A percentile compares a stretch with the other conserved stretches of the same genome.
phyloP scores from a whole-genome alignment of 2,329 filamentous ascomycete genomes.

The Fusarium incarnatum region DNA sequence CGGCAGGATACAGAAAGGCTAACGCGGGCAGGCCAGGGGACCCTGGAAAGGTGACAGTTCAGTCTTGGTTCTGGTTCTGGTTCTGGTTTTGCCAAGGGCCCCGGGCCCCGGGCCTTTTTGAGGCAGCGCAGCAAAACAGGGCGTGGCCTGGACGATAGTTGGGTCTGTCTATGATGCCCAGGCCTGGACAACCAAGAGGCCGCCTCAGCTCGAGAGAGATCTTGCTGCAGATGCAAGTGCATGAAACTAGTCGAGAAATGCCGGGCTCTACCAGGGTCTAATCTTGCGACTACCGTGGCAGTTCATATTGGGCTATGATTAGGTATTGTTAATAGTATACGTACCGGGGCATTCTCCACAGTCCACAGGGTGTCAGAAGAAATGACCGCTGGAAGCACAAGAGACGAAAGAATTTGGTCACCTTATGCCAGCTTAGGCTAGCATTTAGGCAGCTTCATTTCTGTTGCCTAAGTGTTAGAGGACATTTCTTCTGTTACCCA shows the following conservation, averaged over 20 bases:
- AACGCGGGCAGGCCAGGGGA: conserved; percentile 25
- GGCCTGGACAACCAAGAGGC: conserved; percentile 1
- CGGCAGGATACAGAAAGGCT: conserved; percentile 25
- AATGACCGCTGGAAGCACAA: too few relatives aligned
- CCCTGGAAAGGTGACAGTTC: conserved; percentile 14
- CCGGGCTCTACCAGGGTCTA: conserved; percentile 29
- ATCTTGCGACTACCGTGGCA: conserved; percentile 19
- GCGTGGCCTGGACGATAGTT: not conserved
- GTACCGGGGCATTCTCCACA: not conserved
- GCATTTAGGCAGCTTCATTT: too few relatives aligned
- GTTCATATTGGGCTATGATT: conserved; percentile 12
- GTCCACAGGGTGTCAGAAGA: too few relatives aligned
- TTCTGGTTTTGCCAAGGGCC: not conserved
- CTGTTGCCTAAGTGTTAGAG: too few relatives aligned
- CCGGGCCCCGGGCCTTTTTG: conserved; percentile 8
- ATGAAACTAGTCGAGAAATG: conserved; percentile 33
- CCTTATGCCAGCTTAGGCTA: too few relatives aligned
- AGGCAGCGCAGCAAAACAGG: conserved; percentile 17
- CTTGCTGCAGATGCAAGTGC: conserved; percentile 20
- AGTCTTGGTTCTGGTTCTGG: not conserved
- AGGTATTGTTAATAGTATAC: too few relatives aligned
- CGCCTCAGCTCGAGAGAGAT: conserved; percentile 29
- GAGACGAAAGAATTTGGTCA: too few relatives aligned
- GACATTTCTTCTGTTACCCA: too few relatives aligned
- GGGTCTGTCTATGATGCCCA: not conserved